phyloP scores from a whole-genome alignment of 345 rosid species.

The Eucalyptus cloeziana region DNA sequence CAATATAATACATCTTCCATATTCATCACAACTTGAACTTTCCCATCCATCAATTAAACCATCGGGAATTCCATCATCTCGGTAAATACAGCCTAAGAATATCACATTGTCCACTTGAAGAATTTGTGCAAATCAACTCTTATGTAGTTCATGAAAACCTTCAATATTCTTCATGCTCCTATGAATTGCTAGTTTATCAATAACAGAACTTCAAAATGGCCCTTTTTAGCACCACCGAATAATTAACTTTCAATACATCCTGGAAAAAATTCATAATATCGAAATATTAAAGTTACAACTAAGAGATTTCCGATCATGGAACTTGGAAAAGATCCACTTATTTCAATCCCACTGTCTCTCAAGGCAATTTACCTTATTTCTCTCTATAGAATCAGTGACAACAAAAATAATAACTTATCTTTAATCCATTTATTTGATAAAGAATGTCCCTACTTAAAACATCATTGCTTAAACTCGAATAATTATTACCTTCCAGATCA shows the following conservation, averaged over 20 bases:
- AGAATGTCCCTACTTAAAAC: not conserved
- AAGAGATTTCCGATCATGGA: not conserved
- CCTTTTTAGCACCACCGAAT: not conserved
- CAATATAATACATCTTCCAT: not conserved
- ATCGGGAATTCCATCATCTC: not conserved
- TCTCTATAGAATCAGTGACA: not conserved
- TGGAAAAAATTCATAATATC: not conserved
- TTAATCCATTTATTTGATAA: not conserved
- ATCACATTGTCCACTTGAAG: not conserved
- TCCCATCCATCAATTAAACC: not conserved
- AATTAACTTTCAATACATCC: not conserved
- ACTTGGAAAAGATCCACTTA: not conserved
- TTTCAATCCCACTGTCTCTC: not conserved
- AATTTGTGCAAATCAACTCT: not conserved
- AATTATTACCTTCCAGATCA: not conserved
- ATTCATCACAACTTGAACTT: not conserved
- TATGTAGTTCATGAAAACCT: too few relatives aligned
- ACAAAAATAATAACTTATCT: not conserved
- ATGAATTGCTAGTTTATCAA: not conserved
- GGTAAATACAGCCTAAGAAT: not conserved
- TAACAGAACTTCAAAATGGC: not conserved
- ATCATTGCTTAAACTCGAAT: not conserved
- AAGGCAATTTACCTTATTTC: not conserved
- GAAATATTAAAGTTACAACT: too few relatives aligned
- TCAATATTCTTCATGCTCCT: not conserved